phyloP scores from a whole-genome alignment of 345 rosid species.

The Arabis hirsuta region DNA sequence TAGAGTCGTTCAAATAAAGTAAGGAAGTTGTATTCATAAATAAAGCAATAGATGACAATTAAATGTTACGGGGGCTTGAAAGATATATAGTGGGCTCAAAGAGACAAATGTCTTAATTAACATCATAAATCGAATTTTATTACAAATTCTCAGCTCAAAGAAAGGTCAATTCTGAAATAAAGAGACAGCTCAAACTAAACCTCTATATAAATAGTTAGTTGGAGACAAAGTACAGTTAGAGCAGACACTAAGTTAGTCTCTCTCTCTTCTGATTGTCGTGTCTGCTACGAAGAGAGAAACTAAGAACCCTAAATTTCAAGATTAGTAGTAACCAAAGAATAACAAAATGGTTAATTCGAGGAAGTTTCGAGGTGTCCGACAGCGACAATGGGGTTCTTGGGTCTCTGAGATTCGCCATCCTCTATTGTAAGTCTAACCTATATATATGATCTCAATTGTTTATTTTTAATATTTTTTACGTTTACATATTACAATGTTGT shows the following conservation, averaged over 20 bases:
- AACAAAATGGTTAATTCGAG: slow-evolving; percentile 61
- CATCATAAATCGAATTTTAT: slow-evolving; percentile 5
- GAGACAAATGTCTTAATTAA: slow-evolving; percentile 5
- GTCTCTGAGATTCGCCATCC: slow-evolving; percentile 88
- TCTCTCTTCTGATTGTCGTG: slow-evolving; percentile 1
- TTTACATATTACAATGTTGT: not conserved
- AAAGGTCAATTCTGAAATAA: slow-evolving; percentile 25
- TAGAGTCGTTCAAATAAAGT: slow-evolving; percentile 28
- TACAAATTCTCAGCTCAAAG: not conserved
- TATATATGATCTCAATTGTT: not conserved
- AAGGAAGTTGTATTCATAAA: slow-evolving; percentile 38
- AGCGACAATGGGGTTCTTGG: slow-evolving; percentile 96
- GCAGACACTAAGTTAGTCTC: slow-evolving; percentile 14
- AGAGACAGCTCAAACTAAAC: not conserved
- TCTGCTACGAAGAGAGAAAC: slow-evolving; percentile 22
- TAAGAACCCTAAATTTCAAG: not conserved
- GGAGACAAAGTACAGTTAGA: slow-evolving; percentile 21
- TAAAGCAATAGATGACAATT: slow-evolving; percentile 26
- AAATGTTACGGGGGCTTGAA: slow-evolving; percentile 16
- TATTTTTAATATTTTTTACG: not conserved
- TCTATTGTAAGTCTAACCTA: slow-evolving; percentile 53
- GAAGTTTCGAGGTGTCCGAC: slow-evolving; percentile 86
- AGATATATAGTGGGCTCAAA: slow-evolving; percentile 24
- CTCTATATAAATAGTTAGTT: slow-evolving; percentile 30
- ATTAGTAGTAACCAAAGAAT: not conserved